Evolutionary conservation across 176 grass and related monocot species (phyloP), one percentile per base, ranked within the genome.

Genomic region (Triticum timopheevii): DNA sequence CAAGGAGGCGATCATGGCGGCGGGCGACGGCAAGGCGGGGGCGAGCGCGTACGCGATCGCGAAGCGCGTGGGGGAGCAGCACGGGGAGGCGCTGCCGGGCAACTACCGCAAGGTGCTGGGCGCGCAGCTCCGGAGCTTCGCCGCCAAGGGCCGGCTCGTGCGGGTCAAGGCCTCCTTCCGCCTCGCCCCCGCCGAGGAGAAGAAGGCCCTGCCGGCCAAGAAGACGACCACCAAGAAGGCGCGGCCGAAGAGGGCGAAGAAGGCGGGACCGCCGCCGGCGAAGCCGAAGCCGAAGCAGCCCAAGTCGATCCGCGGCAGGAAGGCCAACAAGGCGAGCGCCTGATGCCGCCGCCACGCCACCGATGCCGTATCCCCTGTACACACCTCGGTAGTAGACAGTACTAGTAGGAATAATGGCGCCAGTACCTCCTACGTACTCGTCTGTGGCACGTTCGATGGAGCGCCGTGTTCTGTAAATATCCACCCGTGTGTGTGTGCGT

Each of bases 71-170:
- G 96, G 70, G 36, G 91, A 95, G 86, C 84, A 89, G 89, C 93
- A 98, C 80, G 90, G 70, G 81, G 91, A 80, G 7, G 90, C 65
- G 56, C 90, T 98, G 10, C 93, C 93, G 19, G 61, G 84, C 0
- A 98, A 98, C 85, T 98, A 91, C 86, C 89, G 87, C 77, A 98
- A 95, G 88, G 90, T 95, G 65, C 93, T 98, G 69, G 91, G 88
- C 9, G 86, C 90, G 82, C 96, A 94, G 90, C 86, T 98, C 22
- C 89, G 92, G 33, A 89, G 83, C 83, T 95, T 98, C 71, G 83
- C 88, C 15, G 92, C 88, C 66, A 94, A 93, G 84, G 96, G 90
- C 9, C 87, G 91, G 73, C 90, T 98, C 76, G 88, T 89, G 10
- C 95, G 93, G 84, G 80, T 98, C 10, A 98, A 88, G 86, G 93